A percentile compares a stretch with the other conserved stretches of the same genome.
Evolutionary conservation across 2,329 filamentous ascomycete genomes (phyloP).

Genomic region (Myriosclerotinia scirpicola): DNA sequence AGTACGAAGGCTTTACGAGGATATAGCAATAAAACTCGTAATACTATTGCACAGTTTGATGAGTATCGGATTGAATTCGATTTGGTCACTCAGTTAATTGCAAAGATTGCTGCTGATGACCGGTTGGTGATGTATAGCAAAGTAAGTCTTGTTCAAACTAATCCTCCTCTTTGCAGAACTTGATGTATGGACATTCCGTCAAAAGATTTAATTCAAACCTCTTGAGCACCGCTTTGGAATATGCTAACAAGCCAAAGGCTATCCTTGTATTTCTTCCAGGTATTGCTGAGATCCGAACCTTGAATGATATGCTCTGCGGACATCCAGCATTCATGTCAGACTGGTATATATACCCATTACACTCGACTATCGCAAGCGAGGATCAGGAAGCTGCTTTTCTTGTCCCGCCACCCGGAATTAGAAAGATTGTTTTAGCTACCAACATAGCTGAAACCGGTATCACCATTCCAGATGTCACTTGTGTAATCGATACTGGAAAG

Average conservation of each 20-base stretch:
- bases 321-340: conserved; percentile 71
- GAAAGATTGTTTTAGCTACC: conserved; percentile 94
- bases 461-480: conserved; percentile 96
- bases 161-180: background rate
- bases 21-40: conserved; percentile 76
- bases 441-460: conserved; percentile 99
- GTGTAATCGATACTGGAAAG: conserved; percentile 94
- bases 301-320: conserved; percentile 81
- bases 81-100: conserved; percentile 76
- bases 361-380: conserved; percentile 93
- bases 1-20: conserved; percentile 64
- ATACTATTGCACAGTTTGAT: conserved; percentile 74
- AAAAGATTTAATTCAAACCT: background rate
- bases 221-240: background rate
- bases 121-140: conserved; percentile 70
- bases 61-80: conserved; percentile 92
- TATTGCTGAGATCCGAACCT: conserved; percentile 83
- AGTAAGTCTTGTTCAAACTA: conserved; percentile 9
- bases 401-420: conserved; percentile 74
- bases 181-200: background rate
- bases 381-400: conserved; percentile 94
- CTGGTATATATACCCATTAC: conserved; percentile 87
- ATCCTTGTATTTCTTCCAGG: conserved; percentile 94
- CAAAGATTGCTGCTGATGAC: conserved; percentile 69
- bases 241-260: conserved; percentile 51